phyloP scores from a whole-genome alignment of 352 stramenopile genomes.

The Phytophthora cryptogea region DNA sequence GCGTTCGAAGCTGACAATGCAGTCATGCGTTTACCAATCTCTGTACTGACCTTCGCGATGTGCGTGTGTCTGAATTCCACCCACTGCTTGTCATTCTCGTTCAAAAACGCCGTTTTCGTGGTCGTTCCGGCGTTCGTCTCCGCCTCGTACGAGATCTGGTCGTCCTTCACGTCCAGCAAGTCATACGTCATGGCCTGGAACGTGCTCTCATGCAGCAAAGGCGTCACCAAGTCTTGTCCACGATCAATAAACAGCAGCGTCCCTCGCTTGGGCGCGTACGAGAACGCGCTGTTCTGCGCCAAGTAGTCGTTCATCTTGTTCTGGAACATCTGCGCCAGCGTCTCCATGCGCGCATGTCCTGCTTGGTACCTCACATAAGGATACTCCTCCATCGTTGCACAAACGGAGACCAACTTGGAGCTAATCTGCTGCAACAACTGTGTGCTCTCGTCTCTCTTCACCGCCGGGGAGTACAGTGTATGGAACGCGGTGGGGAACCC shows the following conservation, averaged over 20 bases:
- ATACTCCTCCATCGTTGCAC: slow-evolving; percentile 97
- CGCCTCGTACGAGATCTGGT: slow-evolving; percentile 92
- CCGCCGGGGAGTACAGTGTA: slow-evolving; percentile 74
- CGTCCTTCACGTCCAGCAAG: slow-evolving; percentile 93
- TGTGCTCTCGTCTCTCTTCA: slow-evolving; percentile 45
- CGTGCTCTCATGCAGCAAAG: slow-evolving; percentile 97
- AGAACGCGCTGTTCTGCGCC: slow-evolving; percentile 89
- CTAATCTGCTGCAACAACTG: slow-evolving; percentile 70
- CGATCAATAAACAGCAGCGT: slow-evolving; percentile 96
- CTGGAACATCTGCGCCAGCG: slow-evolving; percentile 93
- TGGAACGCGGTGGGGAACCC: slow-evolving; percentile 89
- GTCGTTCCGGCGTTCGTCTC: slow-evolving; percentile 81
- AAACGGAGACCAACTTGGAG: slow-evolving; percentile 95
- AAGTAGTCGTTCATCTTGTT: slow-evolving; percentile 97
- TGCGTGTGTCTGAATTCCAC: slow-evolving; percentile 96
- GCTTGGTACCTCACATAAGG: slow-evolving; percentile 94
- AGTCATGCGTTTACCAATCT: slow-evolving; percentile 80
- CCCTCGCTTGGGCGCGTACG: slow-evolving; percentile 87
- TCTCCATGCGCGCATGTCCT: slow-evolving; percentile 81
- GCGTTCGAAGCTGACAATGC: slow-evolving; percentile 81
- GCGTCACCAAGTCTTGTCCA: slow-evolving; percentile 92
- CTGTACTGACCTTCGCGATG: slow-evolving; percentile 90
- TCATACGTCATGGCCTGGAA: slow-evolving; percentile 98
- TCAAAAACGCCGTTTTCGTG: slow-evolving; percentile 93
- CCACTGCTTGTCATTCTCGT: slow-evolving; percentile 97